A percentile compares a stretch with the other conserved stretches of the same genome.
Evolutionary conservation across 2,329 filamentous ascomycete genomes (phyloP).

Genomic region (Paraphoma sp.): DNA sequence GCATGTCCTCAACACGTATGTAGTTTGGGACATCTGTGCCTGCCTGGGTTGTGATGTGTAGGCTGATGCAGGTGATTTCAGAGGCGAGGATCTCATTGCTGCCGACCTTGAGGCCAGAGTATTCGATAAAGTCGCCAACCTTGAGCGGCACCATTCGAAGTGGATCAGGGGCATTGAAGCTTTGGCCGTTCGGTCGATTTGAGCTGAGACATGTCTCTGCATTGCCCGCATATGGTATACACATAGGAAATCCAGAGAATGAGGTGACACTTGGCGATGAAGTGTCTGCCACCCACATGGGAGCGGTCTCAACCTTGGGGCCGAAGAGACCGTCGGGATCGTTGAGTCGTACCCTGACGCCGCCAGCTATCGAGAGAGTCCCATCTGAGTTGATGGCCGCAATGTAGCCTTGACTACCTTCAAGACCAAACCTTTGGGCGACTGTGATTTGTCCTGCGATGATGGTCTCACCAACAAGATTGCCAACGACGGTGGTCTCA

Average conservation of each 20-base stretch:
- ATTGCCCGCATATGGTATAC: conserved; percentile 52
- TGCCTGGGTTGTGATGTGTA: conserved; percentile 48
- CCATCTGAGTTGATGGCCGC: conserved; percentile 42
- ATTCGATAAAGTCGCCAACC: conserved; percentile 52
- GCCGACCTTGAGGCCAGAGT: conserved; percentile 42
- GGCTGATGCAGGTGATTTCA: conserved; percentile 46
- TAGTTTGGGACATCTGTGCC: conserved; percentile 45
- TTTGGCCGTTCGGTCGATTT: conserved; percentile 43
- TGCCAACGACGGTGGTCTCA: conserved; percentile 47
- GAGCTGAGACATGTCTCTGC: conserved; percentile 46
- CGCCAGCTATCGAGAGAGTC: conserved; percentile 47
- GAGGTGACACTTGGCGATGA: conserved; percentile 56
- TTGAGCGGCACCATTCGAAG: conserved; percentile 51
- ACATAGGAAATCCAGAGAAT: conserved; percentile 62
- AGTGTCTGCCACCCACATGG: conserved; percentile 58
- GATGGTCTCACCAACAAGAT: conserved; percentile 45
- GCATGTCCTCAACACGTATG: conserved; percentile 52
- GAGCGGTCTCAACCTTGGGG: conserved; percentile 28
- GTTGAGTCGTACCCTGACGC: conserved; percentile 49
- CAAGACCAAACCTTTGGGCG: conserved; percentile 43
- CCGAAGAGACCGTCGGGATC: conserved; percentile 56
- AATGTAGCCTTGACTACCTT: conserved; percentile 47
- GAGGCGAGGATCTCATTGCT: conserved; percentile 45
- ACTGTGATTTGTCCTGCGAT: conserved; percentile 51
- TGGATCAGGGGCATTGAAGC: conserved; percentile 44